phyloP scores from a whole-genome alignment of 371 early-diverging fungal species.

The Rhizopus stolonifer region DNA sequence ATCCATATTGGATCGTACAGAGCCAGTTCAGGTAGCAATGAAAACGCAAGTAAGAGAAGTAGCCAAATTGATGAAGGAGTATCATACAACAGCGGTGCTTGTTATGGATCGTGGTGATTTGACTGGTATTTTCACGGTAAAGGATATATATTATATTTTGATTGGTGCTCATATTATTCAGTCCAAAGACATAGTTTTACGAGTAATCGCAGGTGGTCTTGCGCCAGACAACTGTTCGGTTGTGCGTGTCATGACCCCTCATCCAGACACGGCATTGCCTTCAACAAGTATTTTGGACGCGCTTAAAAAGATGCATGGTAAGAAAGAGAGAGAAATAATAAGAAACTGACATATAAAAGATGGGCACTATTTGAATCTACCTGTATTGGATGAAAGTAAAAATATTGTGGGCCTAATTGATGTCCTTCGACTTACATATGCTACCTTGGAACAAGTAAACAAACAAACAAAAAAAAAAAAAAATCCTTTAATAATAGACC shows the following conservation, averaged over 20 bases:
- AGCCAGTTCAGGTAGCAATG: constrained; percentile 75
- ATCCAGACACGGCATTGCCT: constrained; percentile 91
- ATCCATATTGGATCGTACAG: constrained; percentile 71
- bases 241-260: constrained; percentile 98
- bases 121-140: constrained; percentile 93
- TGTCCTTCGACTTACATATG: constrained; percentile 89
- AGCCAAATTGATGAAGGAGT: constrained; percentile 86
- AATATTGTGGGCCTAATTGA: constrained; percentile 89
- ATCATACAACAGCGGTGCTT: constrained; percentile 89
- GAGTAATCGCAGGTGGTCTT: constrained; percentile 93
- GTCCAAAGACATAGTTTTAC: constrained; percentile 89
- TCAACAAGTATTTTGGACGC: constrained; percentile 89
- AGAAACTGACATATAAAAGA: constrained; percentile 47
- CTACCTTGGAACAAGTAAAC: constrained; percentile 70
- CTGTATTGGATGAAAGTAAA: constrained; percentile 81
- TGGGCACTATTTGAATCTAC: constrained; percentile 95
- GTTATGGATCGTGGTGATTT: constrained; percentile 83
- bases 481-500: background rate
- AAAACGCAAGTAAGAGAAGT: constrained; percentile 88
- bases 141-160: constrained; percentile 23
- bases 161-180: constrained; percentile 4
- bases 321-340: background rate
- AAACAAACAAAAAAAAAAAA: background rate
- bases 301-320: constrained; percentile 92
- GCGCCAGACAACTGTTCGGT: constrained; percentile 90